Evolutionary conservation across 1,139 yeast species (phyloP), one percentile per base, ranked within the genome.

Genomic region (Blastobotrys petasosporus): DNA sequence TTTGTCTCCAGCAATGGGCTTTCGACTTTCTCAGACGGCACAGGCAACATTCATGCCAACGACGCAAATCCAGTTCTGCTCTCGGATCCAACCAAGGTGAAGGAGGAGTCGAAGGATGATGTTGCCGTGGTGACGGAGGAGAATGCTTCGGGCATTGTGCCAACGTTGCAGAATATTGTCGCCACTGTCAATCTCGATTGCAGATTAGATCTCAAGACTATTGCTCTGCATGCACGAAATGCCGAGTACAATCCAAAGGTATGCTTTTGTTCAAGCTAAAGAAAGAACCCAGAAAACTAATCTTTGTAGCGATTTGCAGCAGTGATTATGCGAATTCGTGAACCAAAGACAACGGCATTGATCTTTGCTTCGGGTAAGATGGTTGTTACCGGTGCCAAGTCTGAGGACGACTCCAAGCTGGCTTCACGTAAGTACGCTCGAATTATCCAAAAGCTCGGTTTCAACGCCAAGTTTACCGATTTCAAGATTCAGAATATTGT

Each of bases 311-410:
- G 99, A 73, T 92, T 92, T 72, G 99, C 99, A 12, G 99, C 99
- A 48, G 99, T 92, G 45, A 92, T 92, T 59, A 94, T 92, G 99
- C 86, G 99, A 76, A 92, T 92, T 58, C 80, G 99, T 69, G 98
- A 92, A 65, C 99, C 99, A 20, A 92, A 92, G 66, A 94, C 98
- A 1, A 92, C 99, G 1, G 98, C 98, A 0, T 76, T 92, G 62
- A 94, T 92, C 58, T 94, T 92, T 68, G 99, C 98, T 1, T 87
- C 97, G 4, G 99, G 99, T 62, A 92, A 92, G 67, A 92, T 92
- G 99, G 99, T 92, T 57, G 99, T 92, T 25, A 92, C 98, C 32
- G 99, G 99, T 77, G 99, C 98, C 29, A 92, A 92, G 66, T 85
- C 95, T 35, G 98, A 92, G 66, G 98, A 92, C 65, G 98, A 92